Conservation (phyloP, 345 rosid genomes). For the Eucalyptus fibrosa region DNA sequence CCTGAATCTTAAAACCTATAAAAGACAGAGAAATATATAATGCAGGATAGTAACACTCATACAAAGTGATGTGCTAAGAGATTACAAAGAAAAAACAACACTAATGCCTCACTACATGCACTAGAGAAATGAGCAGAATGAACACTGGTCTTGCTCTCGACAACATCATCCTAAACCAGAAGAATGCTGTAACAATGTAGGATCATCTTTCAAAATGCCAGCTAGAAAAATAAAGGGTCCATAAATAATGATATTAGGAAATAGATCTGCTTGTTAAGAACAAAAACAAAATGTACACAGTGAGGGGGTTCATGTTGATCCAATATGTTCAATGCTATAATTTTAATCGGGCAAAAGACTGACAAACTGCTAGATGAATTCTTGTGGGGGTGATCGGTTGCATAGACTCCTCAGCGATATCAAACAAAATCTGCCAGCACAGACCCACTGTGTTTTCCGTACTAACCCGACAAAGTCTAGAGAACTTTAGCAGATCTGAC, state of each 20-base stretch:
- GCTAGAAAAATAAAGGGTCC: neutral
- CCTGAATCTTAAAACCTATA: neutral
- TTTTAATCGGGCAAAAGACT: neutral
- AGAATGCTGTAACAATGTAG: neutral
- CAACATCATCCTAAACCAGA: neutral
- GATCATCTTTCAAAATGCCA: neutral
- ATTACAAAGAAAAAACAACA: neutral
- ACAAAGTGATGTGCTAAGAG: neutral
- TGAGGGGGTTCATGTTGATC: neutral
- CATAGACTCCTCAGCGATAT: neutral
- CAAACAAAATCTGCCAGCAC: neutral
- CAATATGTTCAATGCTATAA: neutral
- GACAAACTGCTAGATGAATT: neutral
- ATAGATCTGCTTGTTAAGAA: neutral
- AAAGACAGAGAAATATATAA: neutral
- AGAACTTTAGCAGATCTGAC: neutral
- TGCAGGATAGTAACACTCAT: neutral
- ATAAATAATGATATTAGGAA: neutral
- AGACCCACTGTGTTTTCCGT: neutral
- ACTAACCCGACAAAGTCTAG: neutral
- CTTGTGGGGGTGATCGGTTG: neutral
- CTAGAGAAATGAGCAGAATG: neutral
- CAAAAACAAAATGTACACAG: neutral
- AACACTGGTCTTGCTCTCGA: neutral
- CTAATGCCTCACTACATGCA: neutral